Evolutionary conservation across 768 basidiomycete species (phyloP), one percentile per base, ranked within the genome.

Genomic region (Rhizopogon rudus): DNA sequence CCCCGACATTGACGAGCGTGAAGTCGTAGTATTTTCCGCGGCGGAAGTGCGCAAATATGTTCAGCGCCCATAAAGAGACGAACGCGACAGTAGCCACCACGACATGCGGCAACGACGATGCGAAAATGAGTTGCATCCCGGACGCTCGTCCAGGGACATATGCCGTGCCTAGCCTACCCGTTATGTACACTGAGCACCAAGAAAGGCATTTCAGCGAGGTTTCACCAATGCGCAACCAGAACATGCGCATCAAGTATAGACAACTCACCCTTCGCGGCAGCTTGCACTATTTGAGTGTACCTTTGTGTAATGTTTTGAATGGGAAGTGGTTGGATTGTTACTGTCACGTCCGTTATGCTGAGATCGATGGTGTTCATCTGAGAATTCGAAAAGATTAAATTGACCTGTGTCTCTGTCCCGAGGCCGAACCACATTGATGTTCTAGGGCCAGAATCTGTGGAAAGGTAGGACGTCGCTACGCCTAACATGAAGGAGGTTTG

Each of bases 41-140:
- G 25, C 57, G 56, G 28, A 54, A 61, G 20, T 60, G 60, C 25
- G 58, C 39, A 5, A 40, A 28, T 14, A 60, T 44, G 29, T 20
- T 44, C 17, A 60, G 14, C 7, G 31, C 22, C 10, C 52, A 59
- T 25, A 58, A 39, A 29, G 44, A 12, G 9, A 13, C 50, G 20
- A 59, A 60, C 17, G 59, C 29, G 6, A 54, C 14, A 3, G 58
- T 55, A 17, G 60, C 52, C 14, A 49, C 25, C 10, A 57, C 31
- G 25, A 53, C 40, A 28, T 60, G 22, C 5, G 57, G 52, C 9
- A 59, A 10, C 6, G 57, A 53, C 28, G 57, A 37, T 16, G 57
- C 45, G 51, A 59, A 59, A 28, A 58, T 41, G 10, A 48, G 41
- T 12, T 29, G 37, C 10, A 14, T 31, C 4, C 16, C 14, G 7